Evolutionary conservation across 805 yeast species (phyloP).

Genomic region (Myxozyma udenii): DNA sequence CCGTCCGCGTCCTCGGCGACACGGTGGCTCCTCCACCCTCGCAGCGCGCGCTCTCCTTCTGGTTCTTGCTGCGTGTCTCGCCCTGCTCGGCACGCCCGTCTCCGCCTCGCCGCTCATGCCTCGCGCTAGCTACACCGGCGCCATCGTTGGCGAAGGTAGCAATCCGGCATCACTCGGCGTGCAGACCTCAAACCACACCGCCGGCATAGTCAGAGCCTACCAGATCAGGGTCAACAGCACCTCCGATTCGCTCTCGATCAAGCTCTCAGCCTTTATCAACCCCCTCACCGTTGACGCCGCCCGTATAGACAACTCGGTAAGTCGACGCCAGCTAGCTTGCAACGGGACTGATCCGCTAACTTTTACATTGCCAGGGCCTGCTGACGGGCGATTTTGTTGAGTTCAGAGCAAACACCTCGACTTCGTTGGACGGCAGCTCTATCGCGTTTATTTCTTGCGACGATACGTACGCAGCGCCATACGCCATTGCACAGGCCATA

Average conservation of each 20-base stretch:
- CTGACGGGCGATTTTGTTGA: slow-evolving; percentile 1
- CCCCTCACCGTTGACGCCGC: slow-evolving; percentile 25
- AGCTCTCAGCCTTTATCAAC: slow-evolving; percentile 8
- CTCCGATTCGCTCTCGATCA: slow-evolving; percentile 5
- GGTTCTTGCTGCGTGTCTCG: no score
- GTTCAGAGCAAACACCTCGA: slow-evolving; percentile 16
- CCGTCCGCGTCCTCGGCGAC: no score
- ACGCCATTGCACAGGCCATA: slow-evolving; percentile 17
- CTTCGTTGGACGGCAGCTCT: slow-evolving; percentile 5
- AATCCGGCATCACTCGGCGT: no score
- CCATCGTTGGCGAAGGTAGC: no score
- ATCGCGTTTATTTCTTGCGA: slow-evolving; percentile 29
- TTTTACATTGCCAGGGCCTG: no score
- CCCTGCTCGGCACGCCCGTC: no score
- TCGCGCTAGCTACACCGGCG: no score
- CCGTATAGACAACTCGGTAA: slow-evolving; percentile 5
- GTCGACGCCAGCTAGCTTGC: neutral
- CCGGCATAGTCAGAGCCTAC: slow-evolving; percentile 7
- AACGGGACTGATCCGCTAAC: no score
- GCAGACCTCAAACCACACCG: slow-evolving; percentile 16
- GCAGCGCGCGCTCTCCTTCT: no score
- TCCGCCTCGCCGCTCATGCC: no score
- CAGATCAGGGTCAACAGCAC: slow-evolving; percentile 8
- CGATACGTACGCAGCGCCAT: slow-evolving; percentile 9
- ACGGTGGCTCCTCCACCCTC: no score